Base-by-base conservation (phyloP, 2,329 filamentous ascomycete genomes). In the Hypomyces rosellus region DNA sequence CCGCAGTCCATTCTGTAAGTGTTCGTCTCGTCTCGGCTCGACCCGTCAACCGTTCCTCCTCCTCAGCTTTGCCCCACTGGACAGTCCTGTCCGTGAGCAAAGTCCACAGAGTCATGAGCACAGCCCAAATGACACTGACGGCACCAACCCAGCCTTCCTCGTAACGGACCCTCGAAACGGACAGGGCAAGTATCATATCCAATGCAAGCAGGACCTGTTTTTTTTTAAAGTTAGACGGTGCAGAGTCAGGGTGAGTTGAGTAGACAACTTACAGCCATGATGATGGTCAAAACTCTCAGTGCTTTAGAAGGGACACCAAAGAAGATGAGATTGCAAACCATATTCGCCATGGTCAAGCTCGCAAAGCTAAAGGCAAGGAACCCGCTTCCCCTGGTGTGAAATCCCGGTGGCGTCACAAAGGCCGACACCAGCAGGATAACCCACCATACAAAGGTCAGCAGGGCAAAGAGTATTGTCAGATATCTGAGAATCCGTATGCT, bases 141-240 rank as follows among this genome's bases (percentile, higher is more conserved):
- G 93, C 86, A n/a, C 93, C 93, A 1, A 93, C 84, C 85, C 90
- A 95, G 33, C 89, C 86, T 68, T 97, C 92, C 66, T 96, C 90
- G 16, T 85, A 75, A 13, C 92, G 80, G 14, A 92, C 78, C 56
- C 82, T 80, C 44, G 83, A 74, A 1, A 96, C 88, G 0, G 86
- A 76, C 3, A 95, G 69, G 37, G 95, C 86, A 48, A 97, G 76
- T 59, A 95, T 83, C 70, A 87, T 80, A 64, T 96, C 82, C 41
- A 92, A 70, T 13, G 66, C 47, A 5, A 72, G 56, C 2, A 70
- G 47, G 2, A 57, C 59, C 69, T 71, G 36, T 14, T 30, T 30
- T 20, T 20, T 20, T 20, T 30, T 30, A 30, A 30, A 30, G 25
- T 30, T 30, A 30, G 25, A 30, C 25, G 25, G 25, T 30, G 25